These are phyloP conservation scores for Suillus americanus DNA, from an alignment of 768 basidiomycete genomes.

Conservation along the genomic window DNA sequence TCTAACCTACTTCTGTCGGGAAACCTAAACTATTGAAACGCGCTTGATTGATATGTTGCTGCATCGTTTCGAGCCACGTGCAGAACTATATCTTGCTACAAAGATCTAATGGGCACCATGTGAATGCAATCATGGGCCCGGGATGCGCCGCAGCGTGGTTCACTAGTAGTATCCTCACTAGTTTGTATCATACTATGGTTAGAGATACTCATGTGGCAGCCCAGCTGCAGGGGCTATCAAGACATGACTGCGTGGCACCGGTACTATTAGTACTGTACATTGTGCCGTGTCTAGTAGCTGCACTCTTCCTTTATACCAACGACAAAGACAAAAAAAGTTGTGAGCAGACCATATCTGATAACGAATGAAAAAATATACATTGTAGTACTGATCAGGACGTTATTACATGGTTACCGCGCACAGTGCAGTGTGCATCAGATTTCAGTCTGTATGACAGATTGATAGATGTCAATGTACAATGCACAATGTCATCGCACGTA, in stretches of 20 bases:
- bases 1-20: neutral
- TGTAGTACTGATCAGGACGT: too few species aligned
- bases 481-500: too few species aligned
- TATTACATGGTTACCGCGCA: too few species aligned
- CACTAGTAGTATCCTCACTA: neutral
- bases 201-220: neutral
- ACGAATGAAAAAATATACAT: too few species aligned
- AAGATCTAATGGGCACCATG: neutral
- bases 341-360: too few species aligned
- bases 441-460: too few species aligned
- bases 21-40: neutral
- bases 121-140: neutral
- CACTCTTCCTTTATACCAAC: too few species aligned
- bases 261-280: too few species aligned
- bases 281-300: too few species aligned
- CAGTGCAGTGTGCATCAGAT: too few species aligned
- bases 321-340: too few species aligned
- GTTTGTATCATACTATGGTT: neutral
- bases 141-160: neutral
- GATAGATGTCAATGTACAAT: too few species aligned
- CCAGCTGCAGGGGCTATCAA: neutral
- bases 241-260: neutral
- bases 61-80: neutral
- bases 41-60: neutral
- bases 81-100: neutral